Evolutionary conservation across 1,139 yeast species (phyloP).

Genomic region (Yamadazyma pseudoaaseri): DNA sequence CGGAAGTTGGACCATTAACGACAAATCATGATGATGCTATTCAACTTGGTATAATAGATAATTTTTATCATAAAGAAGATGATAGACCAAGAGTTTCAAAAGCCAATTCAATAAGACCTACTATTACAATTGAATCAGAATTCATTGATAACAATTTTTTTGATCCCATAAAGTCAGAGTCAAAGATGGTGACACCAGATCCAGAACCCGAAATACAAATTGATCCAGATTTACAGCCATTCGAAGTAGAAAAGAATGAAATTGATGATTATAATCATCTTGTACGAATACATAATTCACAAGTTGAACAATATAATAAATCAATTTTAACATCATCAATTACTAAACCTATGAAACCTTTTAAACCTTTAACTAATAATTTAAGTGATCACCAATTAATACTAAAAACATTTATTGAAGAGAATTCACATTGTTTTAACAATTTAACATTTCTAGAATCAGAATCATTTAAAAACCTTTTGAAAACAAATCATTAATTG

Average conservation of each 20-base stretch:
- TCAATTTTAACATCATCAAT: conserved; percentile 1
- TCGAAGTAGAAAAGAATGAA: not conserved
- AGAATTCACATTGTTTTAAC: conserved; percentile 11
- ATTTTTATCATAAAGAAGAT: not conserved
- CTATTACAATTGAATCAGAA: no score
- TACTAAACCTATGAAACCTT: not conserved
- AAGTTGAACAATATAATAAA: conserved; percentile 14
- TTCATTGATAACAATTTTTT: no score
- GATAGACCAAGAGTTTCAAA: not conserved
- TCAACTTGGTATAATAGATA: conserved; percentile 7
- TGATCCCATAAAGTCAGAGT: no score
- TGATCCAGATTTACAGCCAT: not conserved
- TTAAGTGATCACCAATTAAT: conserved; percentile 7
- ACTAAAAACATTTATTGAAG: conserved; percentile 10
- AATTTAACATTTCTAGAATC: conserved; percentile 11
- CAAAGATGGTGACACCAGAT: not conserved
- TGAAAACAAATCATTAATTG: not conserved
- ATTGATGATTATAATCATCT: conserved; percentile 11
- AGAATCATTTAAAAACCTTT: conserved; percentile 8
- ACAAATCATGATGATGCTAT: conserved; percentile 15
- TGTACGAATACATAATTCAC: conserved; percentile 9
- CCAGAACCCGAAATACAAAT: not conserved
- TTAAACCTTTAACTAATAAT: not conserved
- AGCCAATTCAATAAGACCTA: no score
- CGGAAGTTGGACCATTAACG: conserved; percentile 13